These are phyloP conservation scores for Paramecium caudatum DNA, from an alignment of 73 alveolate species.

Conservation along the genomic window DNA sequence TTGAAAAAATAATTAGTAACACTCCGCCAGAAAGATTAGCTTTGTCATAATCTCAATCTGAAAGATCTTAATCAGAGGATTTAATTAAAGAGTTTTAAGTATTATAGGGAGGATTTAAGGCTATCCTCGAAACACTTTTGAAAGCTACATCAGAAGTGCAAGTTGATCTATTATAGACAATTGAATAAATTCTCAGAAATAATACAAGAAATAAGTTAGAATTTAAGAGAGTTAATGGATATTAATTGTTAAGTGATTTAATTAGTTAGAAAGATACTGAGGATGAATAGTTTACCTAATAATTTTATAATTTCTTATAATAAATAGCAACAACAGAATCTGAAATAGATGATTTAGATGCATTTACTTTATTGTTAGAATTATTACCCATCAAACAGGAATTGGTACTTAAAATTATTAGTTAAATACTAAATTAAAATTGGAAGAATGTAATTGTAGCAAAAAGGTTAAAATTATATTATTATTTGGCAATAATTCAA, in stretches of 20 bases:
- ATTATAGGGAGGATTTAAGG: constrained; percentile 60
- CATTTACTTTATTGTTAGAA: constrained; percentile 54
- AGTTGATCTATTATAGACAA: constrained; percentile 18
- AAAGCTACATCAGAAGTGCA: constrained; percentile 64
- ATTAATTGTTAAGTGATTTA: constrained; percentile 38
- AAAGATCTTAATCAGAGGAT: constrained; percentile 41
- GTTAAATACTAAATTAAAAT: background rate
- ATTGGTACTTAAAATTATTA: background rate
- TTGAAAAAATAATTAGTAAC: constrained; percentile 10
- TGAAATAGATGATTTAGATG: constrained; percentile 63
- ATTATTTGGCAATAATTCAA: constrained; percentile 34
- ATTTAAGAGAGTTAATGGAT: constrained; percentile 62
- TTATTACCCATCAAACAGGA: background rate
- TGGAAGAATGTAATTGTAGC: constrained; percentile 60
- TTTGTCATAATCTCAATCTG: constrained; percentile 17
- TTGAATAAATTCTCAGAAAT: background rate
- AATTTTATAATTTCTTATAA: background rate
- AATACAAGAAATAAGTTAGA: constrained; percentile 55
- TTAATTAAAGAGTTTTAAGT: constrained; percentile 53
- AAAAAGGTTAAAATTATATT: constrained; percentile 35
- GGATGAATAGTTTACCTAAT: background rate
- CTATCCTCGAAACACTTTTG: constrained; percentile 37
- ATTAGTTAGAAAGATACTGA: background rate
- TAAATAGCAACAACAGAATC: background rate
- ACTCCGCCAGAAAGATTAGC: constrained; percentile 30